Percentiles rank a stretch among this genome's conserved stretches.
Conservation (phyloP, 805 yeast genomes). For the Ogataea ganodermae region DNA sequence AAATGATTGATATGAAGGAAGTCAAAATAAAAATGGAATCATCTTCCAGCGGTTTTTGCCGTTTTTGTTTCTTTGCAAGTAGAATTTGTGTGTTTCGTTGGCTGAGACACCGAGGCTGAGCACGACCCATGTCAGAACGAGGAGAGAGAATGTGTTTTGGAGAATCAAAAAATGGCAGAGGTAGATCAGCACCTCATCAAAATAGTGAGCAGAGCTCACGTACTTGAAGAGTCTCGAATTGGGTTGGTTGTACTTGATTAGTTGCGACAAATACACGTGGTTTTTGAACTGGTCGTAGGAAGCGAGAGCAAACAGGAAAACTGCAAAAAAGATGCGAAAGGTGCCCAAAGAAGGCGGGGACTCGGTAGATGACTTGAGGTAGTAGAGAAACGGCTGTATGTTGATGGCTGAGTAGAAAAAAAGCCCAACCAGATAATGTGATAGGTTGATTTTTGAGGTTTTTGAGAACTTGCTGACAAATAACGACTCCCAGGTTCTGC, state of each 20-base stretch:
- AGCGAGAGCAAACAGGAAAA: constrained; percentile 33
- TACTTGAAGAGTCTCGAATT: constrained; percentile 47
- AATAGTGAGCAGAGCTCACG: constrained; percentile 68
- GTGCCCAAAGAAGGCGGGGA: not conserved
- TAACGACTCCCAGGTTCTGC: constrained; percentile 59
- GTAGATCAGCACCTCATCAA: constrained; percentile 65
- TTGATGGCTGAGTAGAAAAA: constrained; percentile 56
- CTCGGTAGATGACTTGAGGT: not conserved
- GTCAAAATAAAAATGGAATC: constrained; percentile 34
- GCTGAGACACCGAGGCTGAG: constrained; percentile 59
- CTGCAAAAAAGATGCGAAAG: not conserved
- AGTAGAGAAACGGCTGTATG: constrained; percentile 31
- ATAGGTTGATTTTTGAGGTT: constrained; percentile 57
- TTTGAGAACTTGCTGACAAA: constrained; percentile 48
- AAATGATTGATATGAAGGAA: not conserved
- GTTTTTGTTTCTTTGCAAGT: constrained; percentile 30
- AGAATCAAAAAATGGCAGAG: constrained; percentile 29
- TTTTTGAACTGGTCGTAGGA: constrained; percentile 50
- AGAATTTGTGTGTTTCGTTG: constrained; percentile 50
- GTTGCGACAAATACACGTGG: constrained; percentile 50
- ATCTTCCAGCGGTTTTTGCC: constrained; percentile 26
- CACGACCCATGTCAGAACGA: constrained; percentile 40
- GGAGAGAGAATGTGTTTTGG: constrained; percentile 21
- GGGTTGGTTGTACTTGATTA: constrained; percentile 62
- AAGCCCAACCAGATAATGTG: constrained; percentile 68